Conservation (phyloP, 441 rosid genomes). For the Lepidium campestre region DNA sequence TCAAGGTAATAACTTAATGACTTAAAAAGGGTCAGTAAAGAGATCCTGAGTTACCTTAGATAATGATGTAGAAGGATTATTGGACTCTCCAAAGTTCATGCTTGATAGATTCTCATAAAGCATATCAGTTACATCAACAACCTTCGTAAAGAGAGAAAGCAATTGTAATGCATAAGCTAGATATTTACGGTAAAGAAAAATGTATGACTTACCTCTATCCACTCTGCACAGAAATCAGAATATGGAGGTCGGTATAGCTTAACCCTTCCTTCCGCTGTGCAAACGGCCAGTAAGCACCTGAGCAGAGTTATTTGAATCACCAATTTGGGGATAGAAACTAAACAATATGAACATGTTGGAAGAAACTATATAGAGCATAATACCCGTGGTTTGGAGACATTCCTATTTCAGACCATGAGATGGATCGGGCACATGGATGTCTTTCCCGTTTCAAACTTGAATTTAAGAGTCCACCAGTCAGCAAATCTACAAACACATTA, state of each 20-base stretch:
- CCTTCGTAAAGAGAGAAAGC: constrained; percentile 33
- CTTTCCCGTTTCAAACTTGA: constrained; percentile 61
- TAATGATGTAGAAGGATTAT: constrained; percentile 26
- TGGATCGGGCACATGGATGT: constrained; percentile 58
- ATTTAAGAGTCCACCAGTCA: constrained; percentile 54
- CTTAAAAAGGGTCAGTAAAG: background rate
- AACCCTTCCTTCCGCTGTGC: constrained; percentile 75
- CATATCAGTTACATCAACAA: constrained; percentile 61
- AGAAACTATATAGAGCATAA: background rate
- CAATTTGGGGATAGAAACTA: background rate
- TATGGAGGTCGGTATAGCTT: constrained; percentile 81
- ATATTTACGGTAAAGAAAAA: background rate
- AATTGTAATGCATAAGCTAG: background rate
- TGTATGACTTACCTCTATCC: constrained; percentile 64
- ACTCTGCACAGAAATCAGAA: constrained; percentile 82
- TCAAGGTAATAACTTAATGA: background rate
- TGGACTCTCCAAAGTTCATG: constrained; percentile 42
- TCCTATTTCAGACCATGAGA: constrained; percentile 92
- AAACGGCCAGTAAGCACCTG: constrained; percentile 89
- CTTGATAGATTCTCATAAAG: constrained; percentile 49
- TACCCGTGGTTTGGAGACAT: constrained; percentile 88
- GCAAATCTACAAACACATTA: constrained; percentile 47
- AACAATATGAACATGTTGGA: background rate
- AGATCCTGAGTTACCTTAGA: constrained; percentile 41
- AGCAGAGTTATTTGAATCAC: constrained; percentile 13